Evolutionary conservation across 2,329 filamentous ascomycete genomes (phyloP).

Genomic region (Daldinia sp.): DNA sequence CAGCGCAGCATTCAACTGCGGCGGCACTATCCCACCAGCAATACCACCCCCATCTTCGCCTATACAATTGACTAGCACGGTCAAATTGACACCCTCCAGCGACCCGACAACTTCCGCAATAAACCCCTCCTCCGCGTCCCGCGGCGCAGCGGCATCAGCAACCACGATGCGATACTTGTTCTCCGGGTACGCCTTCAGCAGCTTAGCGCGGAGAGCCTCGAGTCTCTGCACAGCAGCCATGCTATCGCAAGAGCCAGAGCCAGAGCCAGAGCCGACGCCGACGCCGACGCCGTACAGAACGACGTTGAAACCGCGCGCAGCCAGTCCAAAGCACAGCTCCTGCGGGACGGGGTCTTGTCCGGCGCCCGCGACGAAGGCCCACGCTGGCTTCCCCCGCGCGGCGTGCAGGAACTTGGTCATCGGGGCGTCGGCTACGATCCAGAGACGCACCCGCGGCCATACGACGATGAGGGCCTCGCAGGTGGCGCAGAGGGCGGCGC

Average conservation of each 20-base stretch:
- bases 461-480: slow-evolving; percentile 30
- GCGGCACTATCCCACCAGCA: slow-evolving; percentile 31
- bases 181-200: slow-evolving; percentile 54
- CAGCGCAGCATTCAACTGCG: slow-evolving; percentile 38
- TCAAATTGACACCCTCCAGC: slow-evolving; percentile 55
- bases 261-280: not conserved
- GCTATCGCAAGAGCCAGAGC: too few relatives aligned
- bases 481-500: slow-evolving; percentile 38
- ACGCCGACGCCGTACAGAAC: slow-evolving; percentile 63
- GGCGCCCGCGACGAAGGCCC: slow-evolving; percentile 63
- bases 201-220: slow-evolving; percentile 51
- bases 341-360: slow-evolving; percentile 65
- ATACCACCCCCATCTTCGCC: not conserved
- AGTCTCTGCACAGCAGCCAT: slow-evolving; percentile 54
- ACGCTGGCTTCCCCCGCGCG: slow-evolving; percentile 46
- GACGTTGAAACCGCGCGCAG: slow-evolving; percentile 64
- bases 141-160: slow-evolving; percentile 53
- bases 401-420: slow-evolving; percentile 43
- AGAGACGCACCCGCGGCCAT: slow-evolving; percentile 40
- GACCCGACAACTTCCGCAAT: slow-evolving; percentile 44
- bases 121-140: not conserved
- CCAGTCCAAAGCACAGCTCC: slow-evolving; percentile 62
- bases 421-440: slow-evolving; percentile 5
- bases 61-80: slow-evolving; percentile 65
- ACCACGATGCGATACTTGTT: slow-evolving; percentile 55